Conservation (phyloP, 129 eudicot genomes). For the Scalesia atractyloides region DNA sequence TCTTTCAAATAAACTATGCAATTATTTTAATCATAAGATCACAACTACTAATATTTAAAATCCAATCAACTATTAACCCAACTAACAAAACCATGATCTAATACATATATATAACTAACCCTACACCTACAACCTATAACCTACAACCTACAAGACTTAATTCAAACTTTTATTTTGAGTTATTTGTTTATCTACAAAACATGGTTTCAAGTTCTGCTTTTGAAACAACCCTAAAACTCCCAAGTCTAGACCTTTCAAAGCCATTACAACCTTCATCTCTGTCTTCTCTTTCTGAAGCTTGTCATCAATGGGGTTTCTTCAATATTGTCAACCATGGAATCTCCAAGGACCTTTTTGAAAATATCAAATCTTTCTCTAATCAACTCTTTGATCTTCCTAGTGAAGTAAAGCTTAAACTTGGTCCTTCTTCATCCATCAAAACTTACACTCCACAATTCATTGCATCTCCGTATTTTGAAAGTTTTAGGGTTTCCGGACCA, state of each 20-base stretch:
- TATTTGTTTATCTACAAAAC: conserved; percentile 3
- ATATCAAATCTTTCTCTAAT: conserved; percentile 45
- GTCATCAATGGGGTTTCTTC: conserved; percentile 85
- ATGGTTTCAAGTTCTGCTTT: conserved; percentile 48
- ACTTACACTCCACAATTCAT: conserved; percentile 78
- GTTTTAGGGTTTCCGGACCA: conserved; percentile 70
- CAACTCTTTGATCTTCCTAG: conserved; percentile 64
- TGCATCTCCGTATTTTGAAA: conserved; percentile 81
- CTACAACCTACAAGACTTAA: conserved; percentile 25
- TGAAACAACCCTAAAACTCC: conserved; percentile 54
- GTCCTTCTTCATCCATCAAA: conserved; percentile 60
- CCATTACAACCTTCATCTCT: conserved; percentile 50
- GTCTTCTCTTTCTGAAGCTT: conserved; percentile 60
- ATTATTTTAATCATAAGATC: neutral
- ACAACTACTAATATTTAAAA: neutral
- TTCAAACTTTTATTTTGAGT: conserved; percentile 21
- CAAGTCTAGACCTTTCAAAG: conserved; percentile 66
- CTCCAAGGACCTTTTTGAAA: conserved; percentile 48
- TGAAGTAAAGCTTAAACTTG: conserved; percentile 61
- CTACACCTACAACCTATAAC: conserved; percentile 18
- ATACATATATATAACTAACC: conserved; percentile 17
- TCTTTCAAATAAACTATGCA: neutral
- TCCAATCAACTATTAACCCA: conserved; percentile 1
- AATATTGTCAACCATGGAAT: conserved; percentile 73
- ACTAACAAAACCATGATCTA: conserved; percentile 24